Base-by-base conservation (phyloP, 2,329 filamentous ascomycete species). In the Pochonia chlamydosporia region DNA sequence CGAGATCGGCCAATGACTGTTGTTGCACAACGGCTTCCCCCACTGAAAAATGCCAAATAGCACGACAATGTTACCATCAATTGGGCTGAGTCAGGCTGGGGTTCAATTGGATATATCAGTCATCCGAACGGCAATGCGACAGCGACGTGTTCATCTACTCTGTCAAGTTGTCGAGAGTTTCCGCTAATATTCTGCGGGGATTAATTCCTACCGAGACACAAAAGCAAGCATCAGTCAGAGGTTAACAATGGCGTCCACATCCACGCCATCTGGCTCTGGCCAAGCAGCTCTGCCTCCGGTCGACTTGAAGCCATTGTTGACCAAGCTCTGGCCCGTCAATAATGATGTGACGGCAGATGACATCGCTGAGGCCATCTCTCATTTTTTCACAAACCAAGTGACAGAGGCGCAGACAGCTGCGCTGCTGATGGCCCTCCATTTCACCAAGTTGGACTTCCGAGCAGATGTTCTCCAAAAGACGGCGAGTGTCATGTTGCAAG, bases 341-440 rank as follows among this genome's bases (percentile, higher is more conserved):
- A 51, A 68, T 59, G 63, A 68, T 14, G 84, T 91, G 47, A 81
- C 82, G 14, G 82, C 91, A 11, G 74, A 81, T 43, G 89, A 96
- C 64, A 93, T 99, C 63, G 89, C 92, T 50, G 77, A 85, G n/a
- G 91, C 92, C 46, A 85, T 97, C 57, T 85, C 89, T 4, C 77
- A 92, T 61, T 95, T 96, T 63, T 97, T 97, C 68, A 91, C 90
- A 49, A 85, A 96, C 69, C 82, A 83, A 55, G 75, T 97, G 16
- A 92, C 88, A n/a, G 84, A 88, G 33, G 87, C 91, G 8, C 93
- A 97, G 65, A 87, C 87, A 1, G 87, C 88, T 46, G 87, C 91
- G 33, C 75, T 99, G 47, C 75, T 97, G 44, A 96, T 93, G 61
- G 87, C 90, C 46, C 75, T 99, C 40, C 92, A 96, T 70, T 96